Percentiles rank a stretch among this genome's conserved stretches.
Evolutionary conservation across 2,329 filamentous ascomycete genomes (phyloP).

Genomic region (Fusarium odoratissimum): DNA sequence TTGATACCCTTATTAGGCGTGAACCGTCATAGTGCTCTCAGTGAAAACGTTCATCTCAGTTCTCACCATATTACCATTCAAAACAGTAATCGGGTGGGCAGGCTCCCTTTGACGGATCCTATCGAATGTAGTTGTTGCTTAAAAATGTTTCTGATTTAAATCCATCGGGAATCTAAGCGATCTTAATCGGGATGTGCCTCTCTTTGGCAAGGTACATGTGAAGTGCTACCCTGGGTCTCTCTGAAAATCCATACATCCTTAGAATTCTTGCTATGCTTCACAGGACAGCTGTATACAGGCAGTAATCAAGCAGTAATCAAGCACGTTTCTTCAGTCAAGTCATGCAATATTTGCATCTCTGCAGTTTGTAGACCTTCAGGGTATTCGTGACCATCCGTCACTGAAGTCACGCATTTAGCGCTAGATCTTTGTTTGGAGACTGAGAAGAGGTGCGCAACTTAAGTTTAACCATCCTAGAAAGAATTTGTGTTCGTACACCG

Average conservation of each 20-base stretch:
- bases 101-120: fast-evolving
- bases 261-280: neutral
- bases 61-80: neutral
- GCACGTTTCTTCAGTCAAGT: too few relatives aligned
- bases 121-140: neutral
- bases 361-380: too few relatives aligned
- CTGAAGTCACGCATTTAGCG: neutral
- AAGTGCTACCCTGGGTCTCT: neutral
- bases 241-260: neutral
- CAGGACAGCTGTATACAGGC: neutral
- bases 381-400: neutral
- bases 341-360: neutral
- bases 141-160: too few relatives aligned
- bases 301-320: neutral
- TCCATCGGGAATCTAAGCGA: too few relatives aligned
- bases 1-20: neutral
- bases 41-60: neutral
- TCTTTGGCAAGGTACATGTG: neutral
- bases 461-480: neutral
- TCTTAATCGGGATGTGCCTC: neutral
- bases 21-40: neutral
- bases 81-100: neutral
- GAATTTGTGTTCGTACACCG: fast-evolving
- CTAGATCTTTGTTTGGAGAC: neutral
- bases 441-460: too few relatives aligned